Evolutionary conservation across 2,329 filamentous ascomycete genomes (phyloP).

Genomic region (Ophiosphaerella narmari): DNA sequence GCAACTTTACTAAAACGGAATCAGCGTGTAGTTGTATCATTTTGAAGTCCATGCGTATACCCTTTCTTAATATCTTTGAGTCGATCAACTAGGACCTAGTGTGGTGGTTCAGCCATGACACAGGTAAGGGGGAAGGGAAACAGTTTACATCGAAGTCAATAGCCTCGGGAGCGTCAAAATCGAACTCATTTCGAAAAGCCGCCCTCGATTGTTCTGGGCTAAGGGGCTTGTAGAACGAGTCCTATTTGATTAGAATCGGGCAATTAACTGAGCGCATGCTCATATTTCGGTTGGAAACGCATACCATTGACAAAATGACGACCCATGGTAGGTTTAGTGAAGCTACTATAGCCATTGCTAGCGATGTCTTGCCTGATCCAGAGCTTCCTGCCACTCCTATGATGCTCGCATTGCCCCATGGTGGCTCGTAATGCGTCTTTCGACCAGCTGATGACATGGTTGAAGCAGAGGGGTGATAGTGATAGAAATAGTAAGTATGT

Average conservation of each 20-base stretch:
- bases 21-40: constrained; percentile 12
- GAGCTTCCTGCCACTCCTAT: constrained; percentile 96
- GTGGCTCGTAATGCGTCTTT: constrained; percentile 79
- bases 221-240: constrained; percentile 95
- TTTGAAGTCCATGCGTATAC: constrained; percentile 55
- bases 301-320: constrained; percentile 93
- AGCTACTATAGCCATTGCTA: constrained; percentile 88
- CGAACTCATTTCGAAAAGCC: constrained; percentile 89
- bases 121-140: too few relatives aligned
- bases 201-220: constrained; percentile 75
- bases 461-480: not conserved
- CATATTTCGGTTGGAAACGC: constrained; percentile 9
- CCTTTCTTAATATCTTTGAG: constrained; percentile 87
- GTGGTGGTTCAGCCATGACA: too few relatives aligned
- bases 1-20: constrained; percentile 69
- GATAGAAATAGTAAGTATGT: not conserved
- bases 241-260: constrained; percentile 57
- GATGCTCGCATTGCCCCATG: constrained; percentile 95
- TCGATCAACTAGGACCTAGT: constrained; percentile 69
- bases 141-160: constrained; percentile 78
- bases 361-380: constrained; percentile 91
- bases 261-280: constrained; percentile 31
- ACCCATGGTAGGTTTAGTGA: constrained; percentile 95
- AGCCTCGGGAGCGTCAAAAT: constrained; percentile 92
- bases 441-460: constrained; percentile 31